phyloP scores from a whole-genome alignment of 225 moss, liverwort and hornwort genomes.

The Physcomitrellopsis africana region DNA sequence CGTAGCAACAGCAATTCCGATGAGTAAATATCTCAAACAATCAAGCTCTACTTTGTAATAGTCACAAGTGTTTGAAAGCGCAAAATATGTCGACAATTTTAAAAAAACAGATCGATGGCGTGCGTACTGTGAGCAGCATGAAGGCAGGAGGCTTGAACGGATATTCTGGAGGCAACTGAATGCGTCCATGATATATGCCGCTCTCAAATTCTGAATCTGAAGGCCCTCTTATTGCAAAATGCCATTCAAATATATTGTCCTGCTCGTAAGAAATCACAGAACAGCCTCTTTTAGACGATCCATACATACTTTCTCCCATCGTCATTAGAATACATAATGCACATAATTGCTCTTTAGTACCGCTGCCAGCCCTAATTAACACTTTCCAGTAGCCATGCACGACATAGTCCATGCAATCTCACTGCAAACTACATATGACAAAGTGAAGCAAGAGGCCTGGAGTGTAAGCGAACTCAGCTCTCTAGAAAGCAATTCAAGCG shows the following conservation, averaged over 20 bases:
- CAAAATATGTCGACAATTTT: background rate
- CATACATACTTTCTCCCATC: background rate
- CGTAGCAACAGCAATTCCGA: no score
- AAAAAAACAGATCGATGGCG: background rate
- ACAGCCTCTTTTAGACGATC: conserved; percentile 16
- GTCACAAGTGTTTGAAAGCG: background rate
- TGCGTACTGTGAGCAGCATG: conserved; percentile 82
- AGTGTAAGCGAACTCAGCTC: background rate
- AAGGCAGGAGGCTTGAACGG: conserved; percentile 99
- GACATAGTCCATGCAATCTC: background rate
- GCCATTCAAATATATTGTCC: conserved; percentile 99
- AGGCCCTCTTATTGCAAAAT: conserved; percentile 96
- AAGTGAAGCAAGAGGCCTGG: background rate
- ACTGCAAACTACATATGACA: background rate
- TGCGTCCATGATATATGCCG: conserved; percentile 98
- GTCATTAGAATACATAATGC: background rate
- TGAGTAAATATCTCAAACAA: background rate
- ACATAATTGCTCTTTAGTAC: background rate
- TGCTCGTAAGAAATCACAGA: conserved; percentile 37
- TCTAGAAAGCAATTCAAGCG: background rate
- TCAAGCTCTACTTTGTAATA: background rate
- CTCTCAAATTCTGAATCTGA: conserved; percentile 97
- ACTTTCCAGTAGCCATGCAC: background rate
- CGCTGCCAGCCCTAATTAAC: background rate
- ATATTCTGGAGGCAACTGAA: conserved; percentile 97